Conservation (phyloP, 805 yeast species). For the Kuraishia piskuri region DNA sequence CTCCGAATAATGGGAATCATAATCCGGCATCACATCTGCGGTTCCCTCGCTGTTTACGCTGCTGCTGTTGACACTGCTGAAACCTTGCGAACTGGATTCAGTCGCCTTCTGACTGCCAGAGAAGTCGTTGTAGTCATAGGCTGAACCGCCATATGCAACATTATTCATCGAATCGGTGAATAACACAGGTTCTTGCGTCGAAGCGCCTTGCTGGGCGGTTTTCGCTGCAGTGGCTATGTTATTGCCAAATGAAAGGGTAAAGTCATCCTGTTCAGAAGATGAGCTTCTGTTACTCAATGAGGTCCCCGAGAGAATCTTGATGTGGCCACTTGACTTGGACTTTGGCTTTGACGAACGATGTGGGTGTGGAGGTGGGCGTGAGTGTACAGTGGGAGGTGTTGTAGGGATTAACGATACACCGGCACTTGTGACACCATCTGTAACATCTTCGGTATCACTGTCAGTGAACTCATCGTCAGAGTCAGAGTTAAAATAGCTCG, state of each 20-base stretch:
- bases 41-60: background rate
- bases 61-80: background rate
- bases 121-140: background rate
- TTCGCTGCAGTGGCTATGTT: background rate
- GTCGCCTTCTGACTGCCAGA: background rate
- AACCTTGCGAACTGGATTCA: background rate
- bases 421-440: background rate
- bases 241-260: background rate
- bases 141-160: background rate
- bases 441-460: background rate
- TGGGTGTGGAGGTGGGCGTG: background rate
- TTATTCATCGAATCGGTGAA: background rate
- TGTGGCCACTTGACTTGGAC: background rate
- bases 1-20: background rate
- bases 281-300: background rate
- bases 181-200: background rate
- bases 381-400: background rate
- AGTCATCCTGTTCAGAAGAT: background rate
- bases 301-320: background rate
- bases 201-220: background rate
- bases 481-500: background rate
- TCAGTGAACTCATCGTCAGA: background rate
- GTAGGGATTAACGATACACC: background rate
- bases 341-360: background rate
- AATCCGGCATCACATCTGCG: background rate